Percentiles rank a stretch among this genome's conserved stretches.
These are phyloP conservation scores for Yamadazyma ubonensis DNA, from an alignment of 805 yeast species.

Conservation along the genomic window DNA sequence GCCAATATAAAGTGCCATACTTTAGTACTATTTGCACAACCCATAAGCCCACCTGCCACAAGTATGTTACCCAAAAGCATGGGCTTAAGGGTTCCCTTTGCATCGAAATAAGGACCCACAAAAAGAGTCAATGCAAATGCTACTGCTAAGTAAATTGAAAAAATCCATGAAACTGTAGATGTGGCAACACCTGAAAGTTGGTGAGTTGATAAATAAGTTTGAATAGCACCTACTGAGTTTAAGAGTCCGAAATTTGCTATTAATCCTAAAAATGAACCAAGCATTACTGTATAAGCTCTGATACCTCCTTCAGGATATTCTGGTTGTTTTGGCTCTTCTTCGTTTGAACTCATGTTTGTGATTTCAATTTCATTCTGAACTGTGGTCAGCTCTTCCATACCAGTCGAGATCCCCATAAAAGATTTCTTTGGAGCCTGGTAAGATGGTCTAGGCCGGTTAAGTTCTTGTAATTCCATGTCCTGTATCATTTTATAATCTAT, in stretches of 20 bases:
- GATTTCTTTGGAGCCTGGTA: neutral
- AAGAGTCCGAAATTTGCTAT: constrained; percentile 29
- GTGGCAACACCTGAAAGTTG: constrained; percentile 30
- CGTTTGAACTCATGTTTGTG: neutral
- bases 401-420: neutral
- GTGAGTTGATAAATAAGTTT: constrained; percentile 36
- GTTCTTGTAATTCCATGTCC: constrained; percentile 4
- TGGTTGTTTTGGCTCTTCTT: neutral
- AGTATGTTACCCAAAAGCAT: constrained; percentile 44
- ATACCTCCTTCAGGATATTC: constrained; percentile 27
- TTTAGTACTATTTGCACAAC: constrained; percentile 50
- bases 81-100: constrained; percentile 53
- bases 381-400: neutral
- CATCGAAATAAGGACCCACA: constrained; percentile 62
- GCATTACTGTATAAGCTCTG: constrained; percentile 22
- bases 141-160: constrained; percentile 34
- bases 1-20: constrained; percentile 62
- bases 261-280: constrained; percentile 27
- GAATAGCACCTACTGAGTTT: constrained; percentile 41
- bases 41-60: constrained; percentile 49
- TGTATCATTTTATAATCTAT: too few species aligned
- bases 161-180: constrained; percentile 40
- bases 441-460: neutral
- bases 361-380: neutral
- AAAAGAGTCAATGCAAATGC: constrained; percentile 31